These are phyloP conservation scores for Mycena maculata DNA, from an alignment of 768 basidiomycete species.

Conservation along the genomic window DNA sequence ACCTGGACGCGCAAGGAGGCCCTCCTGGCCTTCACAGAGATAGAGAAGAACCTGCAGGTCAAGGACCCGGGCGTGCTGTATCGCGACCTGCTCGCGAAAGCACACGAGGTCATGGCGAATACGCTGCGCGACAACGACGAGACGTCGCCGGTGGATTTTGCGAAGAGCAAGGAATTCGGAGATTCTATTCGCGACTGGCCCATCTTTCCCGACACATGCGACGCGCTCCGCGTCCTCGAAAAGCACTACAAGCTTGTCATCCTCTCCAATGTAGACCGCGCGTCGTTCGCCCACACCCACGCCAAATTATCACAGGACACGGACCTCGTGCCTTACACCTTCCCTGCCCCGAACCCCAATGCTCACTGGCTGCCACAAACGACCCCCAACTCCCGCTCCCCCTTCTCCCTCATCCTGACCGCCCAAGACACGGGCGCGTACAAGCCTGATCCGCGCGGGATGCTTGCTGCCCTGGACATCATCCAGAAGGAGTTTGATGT, in stretches of 20 bases:
- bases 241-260: constrained; percentile 76
- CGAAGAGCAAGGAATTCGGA: constrained; percentile 63
- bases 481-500: constrained; percentile 55
- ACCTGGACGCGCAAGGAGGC: constrained; percentile 64
- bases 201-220: constrained; percentile 73
- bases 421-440: constrained; percentile 81
- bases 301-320: constrained; percentile 60
- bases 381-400: constrained; percentile 58
- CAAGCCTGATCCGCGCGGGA: constrained; percentile 72
- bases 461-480: constrained; percentile 60
- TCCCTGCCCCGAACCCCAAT: constrained; percentile 47
- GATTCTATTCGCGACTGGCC: constrained; percentile 71
- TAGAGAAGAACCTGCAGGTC: constrained; percentile 68
- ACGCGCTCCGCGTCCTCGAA: constrained; percentile 69
- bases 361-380: constrained; percentile 58
- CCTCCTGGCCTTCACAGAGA: constrained; percentile 60
- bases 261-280: constrained; percentile 80
- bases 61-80: constrained; percentile 72
- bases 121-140: constrained; percentile 45
- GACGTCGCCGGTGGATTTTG: constrained; percentile 15
- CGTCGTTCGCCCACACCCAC: constrained; percentile 71
- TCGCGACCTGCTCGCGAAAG: constrained; percentile 67
- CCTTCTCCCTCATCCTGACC: constrained; percentile 75
- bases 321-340: constrained; percentile 44
- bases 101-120: constrained; percentile 51